Evolutionary conservation across 2,329 filamentous ascomycete species (phyloP).

Genomic region (Ascochyta clinopodiicola): DNA sequence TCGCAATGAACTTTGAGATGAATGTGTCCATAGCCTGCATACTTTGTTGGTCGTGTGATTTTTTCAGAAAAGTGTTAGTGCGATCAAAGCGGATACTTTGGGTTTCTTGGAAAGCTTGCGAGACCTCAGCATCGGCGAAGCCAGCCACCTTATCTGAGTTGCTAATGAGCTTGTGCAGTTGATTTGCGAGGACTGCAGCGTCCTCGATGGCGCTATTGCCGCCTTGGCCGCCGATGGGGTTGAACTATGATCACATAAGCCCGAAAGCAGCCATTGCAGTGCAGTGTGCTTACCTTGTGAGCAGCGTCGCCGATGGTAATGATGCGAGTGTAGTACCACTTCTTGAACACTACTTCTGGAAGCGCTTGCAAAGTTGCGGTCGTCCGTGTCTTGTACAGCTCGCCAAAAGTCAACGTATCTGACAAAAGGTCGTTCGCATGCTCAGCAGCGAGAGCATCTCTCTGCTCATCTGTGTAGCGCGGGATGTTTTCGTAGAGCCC

Average conservation of each 20-base stretch:
- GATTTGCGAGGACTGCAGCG: conserved; percentile 46
- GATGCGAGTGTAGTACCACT: conserved; percentile 51
- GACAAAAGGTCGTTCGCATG: background rate
- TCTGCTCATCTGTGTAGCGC: background rate
- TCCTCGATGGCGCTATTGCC: conserved; percentile 53
- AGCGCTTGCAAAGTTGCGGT: conserved; percentile 30
- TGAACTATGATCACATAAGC: conserved; percentile 10
- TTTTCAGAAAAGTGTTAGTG: background rate
- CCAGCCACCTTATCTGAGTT: background rate
- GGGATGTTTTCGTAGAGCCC: background rate
- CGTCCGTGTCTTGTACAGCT: conserved; percentile 29
- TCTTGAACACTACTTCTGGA: conserved; percentile 47
- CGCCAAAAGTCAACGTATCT: background rate
- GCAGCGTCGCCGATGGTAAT: conserved; percentile 33
- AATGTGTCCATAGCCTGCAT: background rate
- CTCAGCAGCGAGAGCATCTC: background rate
- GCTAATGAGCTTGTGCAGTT: conserved; percentile 20
- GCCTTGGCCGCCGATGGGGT: conserved; percentile 44
- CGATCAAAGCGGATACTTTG: background rate
- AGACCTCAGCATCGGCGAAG: no score
- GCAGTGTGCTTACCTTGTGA: conserved; percentile 46
- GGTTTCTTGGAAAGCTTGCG: background rate
- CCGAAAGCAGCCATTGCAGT: no score
- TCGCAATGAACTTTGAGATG: background rate
- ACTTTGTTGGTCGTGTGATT: background rate